These are phyloP conservation scores for Lanmaoa rubissima DNA, from an alignment of 768 basidiomycete species.

Conservation along the genomic window DNA sequence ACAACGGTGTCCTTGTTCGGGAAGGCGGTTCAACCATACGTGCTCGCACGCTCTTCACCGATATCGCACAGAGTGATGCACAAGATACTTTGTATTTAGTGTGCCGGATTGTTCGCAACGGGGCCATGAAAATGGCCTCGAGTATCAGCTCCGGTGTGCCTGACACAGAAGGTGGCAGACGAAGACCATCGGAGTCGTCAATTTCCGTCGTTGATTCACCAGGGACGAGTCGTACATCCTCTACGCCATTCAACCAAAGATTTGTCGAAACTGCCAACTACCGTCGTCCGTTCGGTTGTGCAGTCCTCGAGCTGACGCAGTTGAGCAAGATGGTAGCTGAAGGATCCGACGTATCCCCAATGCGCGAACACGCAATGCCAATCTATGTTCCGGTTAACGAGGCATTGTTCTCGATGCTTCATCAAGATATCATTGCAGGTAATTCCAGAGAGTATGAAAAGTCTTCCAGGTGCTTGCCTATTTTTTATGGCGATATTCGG, in stretches of 20 bases:
- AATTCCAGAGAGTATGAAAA: slow-evolving; percentile 81
- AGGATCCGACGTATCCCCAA: slow-evolving; percentile 56
- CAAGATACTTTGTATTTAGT: slow-evolving; percentile 86
- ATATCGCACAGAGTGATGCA: slow-evolving; percentile 83
- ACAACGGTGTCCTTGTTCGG: slow-evolving; percentile 84
- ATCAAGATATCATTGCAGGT: slow-evolving; percentile 88
- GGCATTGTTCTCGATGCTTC: slow-evolving; percentile 85
- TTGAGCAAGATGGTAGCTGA: slow-evolving; percentile 67
- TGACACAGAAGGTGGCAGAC: slow-evolving; percentile 37
- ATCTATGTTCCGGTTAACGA: slow-evolving; percentile 86
- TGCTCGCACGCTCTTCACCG: slow-evolving; percentile 85
- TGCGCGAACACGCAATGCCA: slow-evolving; percentile 80
- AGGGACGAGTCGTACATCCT: slow-evolving; percentile 13
- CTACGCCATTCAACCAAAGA: slow-evolving; percentile 27
- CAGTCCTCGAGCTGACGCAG: slow-evolving; percentile 82
- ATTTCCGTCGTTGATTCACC: slow-evolving; percentile 37
- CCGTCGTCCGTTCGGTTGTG: slow-evolving; percentile 94
- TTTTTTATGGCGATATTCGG: neutral
- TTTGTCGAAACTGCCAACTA: slow-evolving; percentile 47
- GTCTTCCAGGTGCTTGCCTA: slow-evolving; percentile 60
- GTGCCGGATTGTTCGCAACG: slow-evolving; percentile 87
- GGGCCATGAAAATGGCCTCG: slow-evolving; percentile 72
- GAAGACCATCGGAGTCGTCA: slow-evolving; percentile 57
- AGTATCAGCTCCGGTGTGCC: slow-evolving; percentile 48
- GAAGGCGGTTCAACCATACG: slow-evolving; percentile 58